phyloP scores from a whole-genome alignment of 495 filamentous ascomycete genomes.

The Chaetomidium leptoderma region DNA sequence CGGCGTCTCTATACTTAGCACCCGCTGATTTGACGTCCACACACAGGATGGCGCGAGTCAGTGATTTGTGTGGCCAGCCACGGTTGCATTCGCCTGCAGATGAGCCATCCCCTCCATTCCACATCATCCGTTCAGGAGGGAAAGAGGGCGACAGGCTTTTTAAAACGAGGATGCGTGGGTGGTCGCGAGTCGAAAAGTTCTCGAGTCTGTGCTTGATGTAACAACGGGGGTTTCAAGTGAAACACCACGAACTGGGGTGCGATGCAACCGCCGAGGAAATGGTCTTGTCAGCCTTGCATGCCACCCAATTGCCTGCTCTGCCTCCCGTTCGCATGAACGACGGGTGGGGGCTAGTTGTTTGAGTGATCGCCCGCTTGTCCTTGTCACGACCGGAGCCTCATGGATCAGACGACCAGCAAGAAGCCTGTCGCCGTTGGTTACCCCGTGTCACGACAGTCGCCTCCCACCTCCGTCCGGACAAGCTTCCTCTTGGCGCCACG shows the following conservation, averaged over 20 bases:
- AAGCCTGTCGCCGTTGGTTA: background rate
- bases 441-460: conserved; percentile 2
- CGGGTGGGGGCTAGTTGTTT: conserved; percentile 29
- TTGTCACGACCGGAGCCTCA: conserved; percentile 10
- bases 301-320: conserved; percentile 23
- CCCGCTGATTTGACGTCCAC: background rate
- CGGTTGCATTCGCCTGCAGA: background rate
- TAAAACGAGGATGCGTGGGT: background rate
- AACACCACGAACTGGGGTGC: conserved; percentile 31
- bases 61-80: too few relatives aligned
- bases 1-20: background rate
- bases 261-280: conserved; percentile 20
- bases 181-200: background rate
- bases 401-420: conserved; percentile 13
- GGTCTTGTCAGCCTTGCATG: conserved; percentile 34
- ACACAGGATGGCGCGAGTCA: background rate
- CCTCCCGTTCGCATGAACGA: conserved; percentile 27
- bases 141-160: background rate
- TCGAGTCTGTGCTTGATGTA: conserved; percentile 24
- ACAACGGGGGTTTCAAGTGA: conserved; percentile 38
- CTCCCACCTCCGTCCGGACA: conserved; percentile 3
- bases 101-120: background rate
- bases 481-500: conserved; percentile 14
- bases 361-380: conserved; percentile 30
- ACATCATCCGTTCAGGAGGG: background rate